These are phyloP conservation scores for Filobasidium floriforme DNA, from an alignment of 768 basidiomycete species.

Conservation along the genomic window DNA sequence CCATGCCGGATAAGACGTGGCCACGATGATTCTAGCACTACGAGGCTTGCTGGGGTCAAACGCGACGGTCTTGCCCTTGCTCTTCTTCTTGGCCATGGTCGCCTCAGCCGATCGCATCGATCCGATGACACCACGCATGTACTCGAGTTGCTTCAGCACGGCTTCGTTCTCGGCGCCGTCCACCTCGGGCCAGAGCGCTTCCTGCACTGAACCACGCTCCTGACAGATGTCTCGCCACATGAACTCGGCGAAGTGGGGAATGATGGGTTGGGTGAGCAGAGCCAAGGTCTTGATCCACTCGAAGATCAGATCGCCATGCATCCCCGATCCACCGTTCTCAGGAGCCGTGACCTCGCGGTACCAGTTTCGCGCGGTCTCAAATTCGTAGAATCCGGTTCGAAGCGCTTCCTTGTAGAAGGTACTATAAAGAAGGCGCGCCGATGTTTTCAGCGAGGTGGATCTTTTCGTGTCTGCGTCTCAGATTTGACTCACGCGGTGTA, in stretches of 20 bases:
- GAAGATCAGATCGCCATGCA: slow-evolving; percentile 80
- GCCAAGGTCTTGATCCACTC: slow-evolving; percentile 78
- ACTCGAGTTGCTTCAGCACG: slow-evolving; percentile 64
- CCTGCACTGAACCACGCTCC: slow-evolving; percentile 67
- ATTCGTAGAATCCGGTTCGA: slow-evolving; percentile 91
- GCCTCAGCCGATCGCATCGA: slow-evolving; percentile 82
- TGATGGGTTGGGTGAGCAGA: slow-evolving; percentile 73
- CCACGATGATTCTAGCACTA: slow-evolving; percentile 79
- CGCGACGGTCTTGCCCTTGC: slow-evolving; percentile 57
- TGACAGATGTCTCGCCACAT: slow-evolving; percentile 71
- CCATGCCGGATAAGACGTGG: slow-evolving; percentile 87
- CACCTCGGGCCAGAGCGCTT: slow-evolving; percentile 73
- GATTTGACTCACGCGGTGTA: slow-evolving; percentile 65
- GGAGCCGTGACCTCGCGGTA: slow-evolving; percentile 79
- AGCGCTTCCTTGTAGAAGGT: slow-evolving; percentile 92
- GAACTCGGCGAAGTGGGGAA: slow-evolving; percentile 90
- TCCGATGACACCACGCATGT: slow-evolving; percentile 88
- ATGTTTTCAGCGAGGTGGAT: slow-evolving; percentile 11
- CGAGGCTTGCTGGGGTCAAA: slow-evolving; percentile 76
- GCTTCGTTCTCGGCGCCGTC: slow-evolving; percentile 49
- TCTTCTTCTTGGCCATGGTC: slow-evolving; percentile 65
- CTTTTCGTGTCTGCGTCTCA: neutral
- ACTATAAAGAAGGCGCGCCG: slow-evolving; percentile 47
- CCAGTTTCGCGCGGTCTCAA: slow-evolving; percentile 86
- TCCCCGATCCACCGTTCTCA: slow-evolving; percentile 59